Conservation (phyloP, 768 basidiomycete species). For the Amanita polypyramis region DNA sequence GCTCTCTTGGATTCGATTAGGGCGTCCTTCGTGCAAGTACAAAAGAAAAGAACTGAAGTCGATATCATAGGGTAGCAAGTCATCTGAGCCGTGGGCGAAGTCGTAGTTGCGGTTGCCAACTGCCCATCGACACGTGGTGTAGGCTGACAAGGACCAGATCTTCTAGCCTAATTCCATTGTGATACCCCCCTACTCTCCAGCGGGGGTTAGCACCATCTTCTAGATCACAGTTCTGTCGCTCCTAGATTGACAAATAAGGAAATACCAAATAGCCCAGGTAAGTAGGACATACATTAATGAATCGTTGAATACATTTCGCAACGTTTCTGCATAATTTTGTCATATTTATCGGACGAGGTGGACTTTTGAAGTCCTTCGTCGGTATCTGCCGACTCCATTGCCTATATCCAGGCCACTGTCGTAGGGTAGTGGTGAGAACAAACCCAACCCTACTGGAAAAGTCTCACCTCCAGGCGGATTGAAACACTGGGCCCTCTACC, state of each 20-base stretch:
- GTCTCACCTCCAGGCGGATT: conserved; percentile 59
- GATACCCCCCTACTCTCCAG: conserved; percentile 50
- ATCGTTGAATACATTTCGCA: conserved; percentile 64
- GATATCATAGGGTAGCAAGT: background rate
- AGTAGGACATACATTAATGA: conserved; percentile 39
- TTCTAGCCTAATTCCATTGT: conserved; percentile 42
- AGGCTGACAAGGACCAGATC: conserved; percentile 68
- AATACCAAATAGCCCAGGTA: conserved; percentile 4
- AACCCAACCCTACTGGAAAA: background rate
- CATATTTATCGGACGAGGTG: conserved; percentile 67
- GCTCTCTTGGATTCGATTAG: too few relatives aligned
- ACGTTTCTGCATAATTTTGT: conserved; percentile 73
- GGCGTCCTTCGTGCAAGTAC: too few relatives aligned
- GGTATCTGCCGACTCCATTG: conserved; percentile 78
- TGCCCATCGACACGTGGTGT: conserved; percentile 75
- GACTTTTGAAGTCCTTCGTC: conserved; percentile 70
- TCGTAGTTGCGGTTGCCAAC: conserved; percentile 69
- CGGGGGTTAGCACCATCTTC: conserved; percentile 52
- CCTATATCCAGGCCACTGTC: conserved; percentile 72
- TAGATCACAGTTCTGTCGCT: conserved; percentile 35
- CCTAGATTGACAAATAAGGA: conserved; percentile 23
- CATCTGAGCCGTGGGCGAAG: conserved; percentile 17
- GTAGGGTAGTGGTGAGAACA: conserved; percentile 5
- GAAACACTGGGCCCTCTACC: conserved; percentile 73
- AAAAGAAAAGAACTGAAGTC: too few relatives aligned